phyloP scores from a whole-genome alignment of 345 rosid species.

The Mangifera indica region DNA sequence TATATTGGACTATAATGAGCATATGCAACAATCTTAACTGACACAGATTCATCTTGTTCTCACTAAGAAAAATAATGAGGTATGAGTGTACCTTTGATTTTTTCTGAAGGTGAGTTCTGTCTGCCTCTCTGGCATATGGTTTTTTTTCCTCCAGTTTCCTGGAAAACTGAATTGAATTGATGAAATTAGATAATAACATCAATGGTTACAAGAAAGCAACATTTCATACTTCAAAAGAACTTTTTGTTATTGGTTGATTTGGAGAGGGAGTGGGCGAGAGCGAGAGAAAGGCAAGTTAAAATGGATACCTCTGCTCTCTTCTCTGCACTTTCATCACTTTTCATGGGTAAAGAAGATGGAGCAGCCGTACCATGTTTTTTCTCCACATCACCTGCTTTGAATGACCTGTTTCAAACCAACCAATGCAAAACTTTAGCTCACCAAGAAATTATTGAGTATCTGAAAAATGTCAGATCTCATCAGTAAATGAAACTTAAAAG shows the following conservation, averaged over 20 bases:
- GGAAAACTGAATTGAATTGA: slow-evolving; percentile 32
- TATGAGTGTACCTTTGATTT: slow-evolving; percentile 46
- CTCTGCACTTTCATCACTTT: slow-evolving; percentile 36
- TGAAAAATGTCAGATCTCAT: background rate
- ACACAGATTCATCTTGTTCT: background rate
- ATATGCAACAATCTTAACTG: slow-evolving; percentile 4
- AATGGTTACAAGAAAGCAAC: slow-evolving; percentile 6
- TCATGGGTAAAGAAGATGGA: slow-evolving; percentile 42
- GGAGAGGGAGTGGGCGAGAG: background rate
- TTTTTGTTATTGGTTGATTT: background rate
- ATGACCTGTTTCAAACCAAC: slow-evolving; percentile 36
- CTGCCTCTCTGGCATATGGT: slow-evolving; percentile 33
- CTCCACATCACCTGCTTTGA: slow-evolving; percentile 33
- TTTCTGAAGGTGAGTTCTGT: slow-evolving; percentile 27
- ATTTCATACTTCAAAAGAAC: slow-evolving; percentile 12
- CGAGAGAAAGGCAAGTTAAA: background rate
- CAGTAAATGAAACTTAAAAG: background rate
- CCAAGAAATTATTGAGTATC: background rate
- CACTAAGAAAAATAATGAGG: background rate
- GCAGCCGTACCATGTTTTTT: slow-evolving; percentile 47
- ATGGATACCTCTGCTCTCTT: slow-evolving; percentile 46
- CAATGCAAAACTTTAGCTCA: slow-evolving; percentile 15
- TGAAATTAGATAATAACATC: background rate
- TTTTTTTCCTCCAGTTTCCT: slow-evolving; percentile 45
- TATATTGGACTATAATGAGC: background rate